Percentiles rank a stretch among this genome's conserved stretches.
Evolutionary conservation across 306 rosid species (phyloP).

Genomic region (Prunus kanzakura): DNA sequence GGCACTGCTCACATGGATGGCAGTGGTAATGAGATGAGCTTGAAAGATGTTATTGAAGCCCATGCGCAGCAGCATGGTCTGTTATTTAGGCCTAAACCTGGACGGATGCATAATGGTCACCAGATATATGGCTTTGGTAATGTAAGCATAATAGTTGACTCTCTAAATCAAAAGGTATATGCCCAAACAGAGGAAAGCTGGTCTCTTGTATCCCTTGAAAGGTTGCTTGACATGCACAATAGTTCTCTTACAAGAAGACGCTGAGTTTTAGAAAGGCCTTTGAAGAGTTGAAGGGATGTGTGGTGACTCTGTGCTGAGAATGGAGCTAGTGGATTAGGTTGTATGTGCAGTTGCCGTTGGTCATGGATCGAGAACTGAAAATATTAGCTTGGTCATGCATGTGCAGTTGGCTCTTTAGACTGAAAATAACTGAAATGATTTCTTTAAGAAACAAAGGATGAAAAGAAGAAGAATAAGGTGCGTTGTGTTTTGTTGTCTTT

Average conservation of each 20-base stretch:
- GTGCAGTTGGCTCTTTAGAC: no score
- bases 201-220: constrained; percentile 69
- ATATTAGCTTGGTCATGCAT: neutral
- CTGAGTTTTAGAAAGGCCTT: neutral
- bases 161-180: constrained; percentile 63
- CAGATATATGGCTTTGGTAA: constrained; percentile 84
- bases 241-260: constrained; percentile 23
- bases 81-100: constrained; percentile 71
- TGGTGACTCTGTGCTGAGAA: neutral
- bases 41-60: constrained; percentile 79
- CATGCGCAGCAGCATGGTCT: constrained; percentile 79
- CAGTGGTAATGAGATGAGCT: constrained; percentile 56
- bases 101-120: constrained; percentile 75
- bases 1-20: constrained; percentile 49
- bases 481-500: neutral
- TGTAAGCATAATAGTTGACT: constrained; percentile 71
- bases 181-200: constrained; percentile 70
- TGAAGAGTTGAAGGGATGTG: neutral
- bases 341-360: neutral
- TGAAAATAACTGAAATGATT: neutral
- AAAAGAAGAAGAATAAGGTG: neutral
- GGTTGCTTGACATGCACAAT: constrained; percentile 70
- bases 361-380: neutral
- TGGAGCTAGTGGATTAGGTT: constrained; percentile 11
- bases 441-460: neutral